Evolutionary conservation across 2,329 filamentous ascomycete species (phyloP).

Genomic region (Cyanodermella asteris): DNA sequence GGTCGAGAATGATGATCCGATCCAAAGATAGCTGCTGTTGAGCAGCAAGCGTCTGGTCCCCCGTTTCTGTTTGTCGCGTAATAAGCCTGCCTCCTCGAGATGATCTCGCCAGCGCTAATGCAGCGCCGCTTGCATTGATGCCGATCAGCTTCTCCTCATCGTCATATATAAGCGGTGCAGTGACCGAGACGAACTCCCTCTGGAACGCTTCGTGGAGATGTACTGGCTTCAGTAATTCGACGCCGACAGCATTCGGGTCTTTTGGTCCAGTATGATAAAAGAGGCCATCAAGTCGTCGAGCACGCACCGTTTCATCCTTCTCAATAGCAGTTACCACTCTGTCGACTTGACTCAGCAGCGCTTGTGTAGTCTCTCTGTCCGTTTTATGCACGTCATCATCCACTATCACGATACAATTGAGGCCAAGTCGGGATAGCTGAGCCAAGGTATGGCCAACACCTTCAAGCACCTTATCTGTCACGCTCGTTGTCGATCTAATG

Average conservation of each 20-base stretch:
- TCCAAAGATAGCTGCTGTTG: conserved; percentile 45
- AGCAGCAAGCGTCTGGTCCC: no score
- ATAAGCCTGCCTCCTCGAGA: no score
- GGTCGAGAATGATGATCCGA: conserved; percentile 72
- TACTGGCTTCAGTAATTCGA: no score
- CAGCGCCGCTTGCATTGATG: conserved; percentile 37
- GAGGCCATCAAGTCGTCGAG: no score
- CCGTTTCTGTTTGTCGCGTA: no score
- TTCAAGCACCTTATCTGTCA: conserved; percentile 45
- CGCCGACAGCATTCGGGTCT: no score
- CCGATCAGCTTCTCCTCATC: conserved; percentile 25
- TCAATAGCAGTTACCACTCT: conserved; percentile 23
- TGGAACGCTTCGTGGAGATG: conserved; percentile 43
- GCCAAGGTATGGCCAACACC: conserved; percentile 67
- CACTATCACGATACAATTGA: conserved; percentile 63
- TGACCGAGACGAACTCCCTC: conserved; percentile 47
- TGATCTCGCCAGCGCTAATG: conserved; percentile 56
- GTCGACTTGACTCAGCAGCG: conserved; percentile 6
- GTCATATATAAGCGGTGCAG: conserved; percentile 42
- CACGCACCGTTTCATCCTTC: no score
- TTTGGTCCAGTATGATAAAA: no score
- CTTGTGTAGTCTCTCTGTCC: background rate
- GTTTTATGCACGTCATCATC: conserved; percentile 36
- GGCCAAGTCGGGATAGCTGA: conserved; percentile 61
- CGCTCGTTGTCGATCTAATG: conserved; percentile 48